These are phyloP conservation scores for Colletotrichum camelliae DNA, from an alignment of 2,329 filamentous ascomycete genomes.

Conservation along the genomic window DNA sequence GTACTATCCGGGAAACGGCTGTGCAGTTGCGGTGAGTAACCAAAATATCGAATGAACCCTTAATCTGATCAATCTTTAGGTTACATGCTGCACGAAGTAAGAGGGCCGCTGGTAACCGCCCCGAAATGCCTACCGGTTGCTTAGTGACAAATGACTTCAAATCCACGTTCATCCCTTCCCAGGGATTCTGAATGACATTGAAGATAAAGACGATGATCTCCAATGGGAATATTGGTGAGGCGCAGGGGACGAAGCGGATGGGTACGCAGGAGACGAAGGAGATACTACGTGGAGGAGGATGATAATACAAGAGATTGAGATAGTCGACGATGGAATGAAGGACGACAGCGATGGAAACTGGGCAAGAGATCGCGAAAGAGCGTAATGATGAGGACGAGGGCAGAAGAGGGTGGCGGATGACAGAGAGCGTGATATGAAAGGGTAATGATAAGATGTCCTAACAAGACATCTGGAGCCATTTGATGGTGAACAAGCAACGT, in stretches of 20 bases:
- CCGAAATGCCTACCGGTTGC: too few relatives aligned
- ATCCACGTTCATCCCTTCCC: too few relatives aligned
- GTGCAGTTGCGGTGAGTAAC: not conserved
- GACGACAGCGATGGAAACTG: not conserved
- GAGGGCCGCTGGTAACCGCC: too few relatives aligned
- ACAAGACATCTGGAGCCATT: not conserved
- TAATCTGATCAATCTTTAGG: not conserved
- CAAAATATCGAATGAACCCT: not conserved
- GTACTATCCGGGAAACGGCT: not conserved
- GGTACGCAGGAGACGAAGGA: not conserved
- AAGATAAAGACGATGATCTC: not conserved
- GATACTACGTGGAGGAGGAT: not conserved
- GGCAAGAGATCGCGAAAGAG: not conserved
- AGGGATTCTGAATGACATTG: too few relatives aligned
- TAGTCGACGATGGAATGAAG: accelerated
- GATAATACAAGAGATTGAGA: not conserved
- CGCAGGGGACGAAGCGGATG: not conserved
- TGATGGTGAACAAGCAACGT: accelerated
- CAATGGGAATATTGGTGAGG: accelerated
- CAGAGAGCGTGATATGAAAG: not conserved
- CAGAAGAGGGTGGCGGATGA: not conserved
- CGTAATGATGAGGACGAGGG: not conserved
- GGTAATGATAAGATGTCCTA: not conserved
- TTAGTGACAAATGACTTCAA: too few relatives aligned
- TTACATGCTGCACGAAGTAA: not conserved